Base-by-base conservation (phyloP, 805 yeast genomes). In the Hanseniaspora hatyaiensis region DNA sequence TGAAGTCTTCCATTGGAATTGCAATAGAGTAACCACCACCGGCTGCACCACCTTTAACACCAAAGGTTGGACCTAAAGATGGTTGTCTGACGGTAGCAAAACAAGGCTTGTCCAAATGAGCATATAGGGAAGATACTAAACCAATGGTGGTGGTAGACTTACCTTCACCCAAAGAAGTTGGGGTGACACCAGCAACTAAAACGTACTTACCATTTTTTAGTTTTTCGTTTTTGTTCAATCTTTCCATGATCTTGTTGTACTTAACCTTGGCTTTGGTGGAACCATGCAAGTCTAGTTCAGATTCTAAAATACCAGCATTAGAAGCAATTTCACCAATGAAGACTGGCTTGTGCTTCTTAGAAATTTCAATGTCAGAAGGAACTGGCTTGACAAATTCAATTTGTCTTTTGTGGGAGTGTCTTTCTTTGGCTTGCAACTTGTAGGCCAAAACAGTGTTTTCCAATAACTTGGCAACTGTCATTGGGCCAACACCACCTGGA, bases 401-500 rank as follows among this genome's bases (percentile, higher is more conserved):
- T 23, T 57, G 69, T 52, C 70, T 68, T 60, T 78, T 72, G 12
- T 37, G 32, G n/a, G 49, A 45, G 20, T 30, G 24, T 37, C 28
- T 29, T 28, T 18, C 42, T 22, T 45, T 45, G 12, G 34, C 31
- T 37, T 45, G 49, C 12, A 45, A 22, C 12, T 37, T 42, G 33
- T 92, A 88, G 44, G 88, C 81, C 48, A 69, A 65, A 32, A 78
- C 67, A 24, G 82, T 87, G 61, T 83, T 83, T 54, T 77, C 77
- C 62, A 81, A 74, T 49, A 83, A 68, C 77, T 80, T 79, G 23
- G 92, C 92, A 39, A 83, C 89, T 12, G 94, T 83, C 94, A 83
- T 83, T 59, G 94, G 94, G 45, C 94, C 94, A 53, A 83, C 94
- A 54, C 94, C 94, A 61, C 94, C 94, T 45, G 94, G 94, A 50